Percentiles rank a stretch among this genome's conserved stretches.
Evolutionary conservation across 2,329 filamentous ascomycete genomes (phyloP).

Genomic region (Penicillium crustosum): DNA sequence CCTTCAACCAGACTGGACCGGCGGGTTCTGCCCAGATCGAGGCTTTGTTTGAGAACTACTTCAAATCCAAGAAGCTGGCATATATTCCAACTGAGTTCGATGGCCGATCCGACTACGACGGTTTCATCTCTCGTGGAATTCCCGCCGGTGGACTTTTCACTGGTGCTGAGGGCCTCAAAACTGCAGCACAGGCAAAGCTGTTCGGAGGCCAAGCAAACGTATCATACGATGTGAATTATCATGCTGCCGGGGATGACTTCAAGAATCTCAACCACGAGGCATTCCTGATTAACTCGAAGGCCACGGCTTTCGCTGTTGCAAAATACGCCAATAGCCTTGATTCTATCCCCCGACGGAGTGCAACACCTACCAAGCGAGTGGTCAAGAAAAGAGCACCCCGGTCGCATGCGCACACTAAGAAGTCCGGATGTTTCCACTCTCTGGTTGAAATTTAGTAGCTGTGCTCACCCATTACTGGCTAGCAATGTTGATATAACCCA

Average conservation of each 20-base stretch:
- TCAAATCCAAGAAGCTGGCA: conserved; percentile 60
- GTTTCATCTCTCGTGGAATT: conserved; percentile 71
- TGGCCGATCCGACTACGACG: conserved; percentile 76
- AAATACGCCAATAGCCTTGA: conserved; percentile 28
- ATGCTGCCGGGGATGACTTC: conserved; percentile 53
- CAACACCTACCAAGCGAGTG: conserved; percentile 1
- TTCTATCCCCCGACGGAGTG: conserved; percentile 20
- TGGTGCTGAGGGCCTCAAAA: conserved; percentile 76
- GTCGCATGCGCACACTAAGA: conserved; percentile 19
- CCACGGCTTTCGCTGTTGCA: conserved; percentile 30
- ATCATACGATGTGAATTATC: conserved; percentile 59
- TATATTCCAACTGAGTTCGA: conserved; percentile 73
- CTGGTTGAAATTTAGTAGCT: conserved; percentile 14
- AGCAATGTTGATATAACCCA: not conserved
- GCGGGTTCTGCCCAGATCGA: conserved; percentile 68
- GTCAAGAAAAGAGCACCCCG: conserved; percentile 5
- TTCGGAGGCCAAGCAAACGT: conserved; percentile 70
- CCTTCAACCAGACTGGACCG: conserved; percentile 56
- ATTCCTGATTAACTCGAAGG: conserved; percentile 28
- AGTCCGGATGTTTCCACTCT: conserved; percentile 26
- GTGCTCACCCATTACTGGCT: not conserved
- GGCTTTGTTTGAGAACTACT: conserved; percentile 68
- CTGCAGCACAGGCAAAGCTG: conserved; percentile 60
- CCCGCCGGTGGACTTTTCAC: conserved; percentile 75
- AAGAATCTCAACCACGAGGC: conserved; percentile 51